phyloP scores from a whole-genome alignment of 345 rosid species.

The Brassica carinata region DNA sequence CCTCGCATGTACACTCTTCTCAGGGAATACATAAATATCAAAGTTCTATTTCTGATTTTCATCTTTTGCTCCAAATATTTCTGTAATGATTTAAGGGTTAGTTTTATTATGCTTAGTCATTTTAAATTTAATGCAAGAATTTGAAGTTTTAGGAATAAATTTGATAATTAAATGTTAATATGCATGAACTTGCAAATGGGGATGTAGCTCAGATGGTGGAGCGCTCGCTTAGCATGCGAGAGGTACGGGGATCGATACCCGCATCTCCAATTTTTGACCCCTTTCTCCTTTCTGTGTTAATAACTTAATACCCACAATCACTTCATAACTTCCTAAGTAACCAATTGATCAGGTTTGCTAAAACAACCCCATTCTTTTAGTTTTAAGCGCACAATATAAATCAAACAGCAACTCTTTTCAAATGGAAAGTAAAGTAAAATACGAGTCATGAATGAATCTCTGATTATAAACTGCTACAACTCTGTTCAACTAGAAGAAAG shows the following conservation, averaged over 20 bases:
- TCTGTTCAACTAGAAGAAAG: constrained; percentile 16
- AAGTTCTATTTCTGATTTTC: too few species aligned
- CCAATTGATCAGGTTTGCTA: not conserved
- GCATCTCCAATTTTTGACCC: constrained; percentile 55
- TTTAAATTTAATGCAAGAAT: not conserved
- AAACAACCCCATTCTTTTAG: too few species aligned
- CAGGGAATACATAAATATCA: not conserved
- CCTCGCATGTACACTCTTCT: constrained; percentile 28
- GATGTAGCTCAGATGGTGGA: constrained; percentile 48
- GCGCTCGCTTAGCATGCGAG: constrained; percentile 94
- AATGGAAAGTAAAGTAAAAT: not conserved
- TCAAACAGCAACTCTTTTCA: not conserved
- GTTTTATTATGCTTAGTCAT: not conserved
- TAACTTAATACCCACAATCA: not conserved
- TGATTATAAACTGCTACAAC: constrained; percentile 30
- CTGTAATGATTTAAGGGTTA: not conserved
- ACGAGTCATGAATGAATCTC: not conserved
- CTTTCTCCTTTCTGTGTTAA: too few species aligned
- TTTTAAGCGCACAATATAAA: too few species aligned
- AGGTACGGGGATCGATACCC: constrained; percentile 87
- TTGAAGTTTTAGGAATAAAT: not conserved
- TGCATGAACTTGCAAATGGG: constrained; percentile 1
- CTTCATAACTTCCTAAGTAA: not conserved
- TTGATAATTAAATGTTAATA: too few species aligned
- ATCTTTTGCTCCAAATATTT: too few species aligned